Evolutionary conservation across 805 yeast genomes (phyloP).

Genomic region (Maudiozyma saulgeensis): DNA sequence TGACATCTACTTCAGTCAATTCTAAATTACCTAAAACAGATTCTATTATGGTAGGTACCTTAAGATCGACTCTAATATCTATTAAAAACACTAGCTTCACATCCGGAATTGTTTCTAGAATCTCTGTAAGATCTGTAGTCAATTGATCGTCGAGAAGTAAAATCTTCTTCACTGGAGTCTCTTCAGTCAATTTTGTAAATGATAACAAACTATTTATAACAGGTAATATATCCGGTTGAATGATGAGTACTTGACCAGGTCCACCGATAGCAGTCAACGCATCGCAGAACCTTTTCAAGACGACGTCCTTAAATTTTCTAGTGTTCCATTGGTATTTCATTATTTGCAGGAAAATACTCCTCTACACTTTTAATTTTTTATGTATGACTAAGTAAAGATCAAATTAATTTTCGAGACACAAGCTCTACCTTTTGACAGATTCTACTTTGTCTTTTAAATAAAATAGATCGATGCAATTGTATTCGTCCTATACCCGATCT

Average conservation of each 20-base stretch:
- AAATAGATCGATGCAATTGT: too few species aligned
- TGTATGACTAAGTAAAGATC: too few species aligned
- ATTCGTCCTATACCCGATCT: too few species aligned
- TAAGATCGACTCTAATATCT: conserved; percentile 20
- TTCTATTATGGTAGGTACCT: conserved; percentile 8
- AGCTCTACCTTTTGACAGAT: background rate
- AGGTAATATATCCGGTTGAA: conserved; percentile 17
- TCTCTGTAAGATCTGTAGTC: conserved; percentile 8
- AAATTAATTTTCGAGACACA: too few species aligned
- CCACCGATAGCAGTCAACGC: conserved; percentile 10
- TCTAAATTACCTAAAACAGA: conserved; percentile 3
- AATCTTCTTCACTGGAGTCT: conserved; percentile 22
- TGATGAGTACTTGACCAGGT: conserved; percentile 15
- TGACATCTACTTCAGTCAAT: conserved; percentile 4
- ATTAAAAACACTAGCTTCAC: conserved; percentile 19
- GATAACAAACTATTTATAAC: conserved; percentile 17
- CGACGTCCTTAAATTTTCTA: conserved; percentile 14
- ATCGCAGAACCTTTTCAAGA: conserved; percentile 10
- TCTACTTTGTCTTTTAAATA: too few species aligned
- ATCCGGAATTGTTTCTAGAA: conserved; percentile 5
- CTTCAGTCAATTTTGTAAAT: conserved; percentile 20
- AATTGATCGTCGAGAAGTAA: conserved; percentile 16
- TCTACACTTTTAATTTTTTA: background rate
- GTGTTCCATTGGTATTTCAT: conserved; percentile 22
- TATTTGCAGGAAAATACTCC: background rate